These are phyloP conservation scores for Erysimum cheiri DNA, from an alignment of 441 rosid species.

Conservation along the genomic window DNA sequence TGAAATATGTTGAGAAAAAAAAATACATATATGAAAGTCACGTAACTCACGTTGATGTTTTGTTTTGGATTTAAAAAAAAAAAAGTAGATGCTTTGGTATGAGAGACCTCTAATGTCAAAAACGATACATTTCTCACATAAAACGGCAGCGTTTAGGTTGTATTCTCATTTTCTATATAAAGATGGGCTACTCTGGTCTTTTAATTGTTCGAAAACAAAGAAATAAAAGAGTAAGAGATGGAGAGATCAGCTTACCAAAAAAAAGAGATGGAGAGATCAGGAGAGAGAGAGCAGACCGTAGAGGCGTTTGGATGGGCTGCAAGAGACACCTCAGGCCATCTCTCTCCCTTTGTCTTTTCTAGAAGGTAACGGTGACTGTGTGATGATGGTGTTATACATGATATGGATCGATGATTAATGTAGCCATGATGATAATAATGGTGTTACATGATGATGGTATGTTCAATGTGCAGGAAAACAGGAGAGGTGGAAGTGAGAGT, in stretches of 20 bases:
- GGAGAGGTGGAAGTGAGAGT: slow-evolving; percentile 64
- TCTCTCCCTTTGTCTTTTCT: slow-evolving; percentile 60
- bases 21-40: neutral
- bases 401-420: slow-evolving; percentile 21
- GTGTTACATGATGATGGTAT: neutral
- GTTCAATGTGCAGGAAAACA: slow-evolving; percentile 44
- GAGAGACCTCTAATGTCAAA: slow-evolving; percentile 24
- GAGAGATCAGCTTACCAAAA: too few species aligned
- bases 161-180: slow-evolving; percentile 11
- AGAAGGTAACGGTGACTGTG: slow-evolving; percentile 49
- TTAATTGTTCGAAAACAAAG: slow-evolving; percentile 16
- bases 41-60: too few species aligned
- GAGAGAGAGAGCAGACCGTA: slow-evolving; percentile 43
- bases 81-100: neutral
- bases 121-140: neutral
- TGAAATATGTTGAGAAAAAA: neutral
- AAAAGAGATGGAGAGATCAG: too few species aligned
- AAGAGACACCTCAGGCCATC: slow-evolving; percentile 55
- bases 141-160: slow-evolving; percentile 31
- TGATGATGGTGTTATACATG: slow-evolving; percentile 15
- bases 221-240: slow-evolving; percentile 34
- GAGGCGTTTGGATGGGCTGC: slow-evolving; percentile 70
- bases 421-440: slow-evolving; percentile 17
- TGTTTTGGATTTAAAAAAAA: too few species aligned
- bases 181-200: neutral